Conservation (phyloP, 192 early-diverging fungal species). For the Dimargaris xerosporica region DNA sequence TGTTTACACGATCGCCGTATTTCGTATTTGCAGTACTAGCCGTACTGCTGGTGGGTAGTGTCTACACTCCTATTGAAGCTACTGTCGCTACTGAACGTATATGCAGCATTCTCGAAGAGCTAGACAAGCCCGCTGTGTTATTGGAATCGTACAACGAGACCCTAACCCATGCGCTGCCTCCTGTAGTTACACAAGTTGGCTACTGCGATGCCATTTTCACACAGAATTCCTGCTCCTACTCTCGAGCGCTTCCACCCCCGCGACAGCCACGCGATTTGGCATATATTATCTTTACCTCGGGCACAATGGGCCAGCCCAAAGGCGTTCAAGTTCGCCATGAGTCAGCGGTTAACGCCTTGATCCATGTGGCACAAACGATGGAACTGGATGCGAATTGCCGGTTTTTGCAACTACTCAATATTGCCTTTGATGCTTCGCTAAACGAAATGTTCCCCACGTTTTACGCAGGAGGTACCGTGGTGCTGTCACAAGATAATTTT, state of each 20-base stretch:
- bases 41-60: not conserved
- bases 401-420: not conserved
- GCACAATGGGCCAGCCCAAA: not conserved
- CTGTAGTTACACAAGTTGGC: not conserved
- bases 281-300: conserved; percentile 1
- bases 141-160: not conserved
- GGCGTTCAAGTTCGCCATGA: not conserved
- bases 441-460: not conserved
- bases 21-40: not conserved
- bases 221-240: not conserved
- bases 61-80: not conserved
- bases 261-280: not conserved
- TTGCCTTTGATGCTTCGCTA: not conserved
- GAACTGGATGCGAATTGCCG: not conserved
- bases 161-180: not conserved
- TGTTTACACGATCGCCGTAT: not conserved
- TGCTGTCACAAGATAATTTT: not conserved
- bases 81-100: not conserved
- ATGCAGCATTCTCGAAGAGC: not conserved
- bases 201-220: not conserved
- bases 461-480: not conserved
- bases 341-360: not conserved
- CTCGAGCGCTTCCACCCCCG: not conserved
- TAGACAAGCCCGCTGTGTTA: not conserved
- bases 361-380: not conserved